Evolutionary conservation across 2,329 filamentous ascomycete genomes (phyloP).

Genomic region (Fusarium concolor): DNA sequence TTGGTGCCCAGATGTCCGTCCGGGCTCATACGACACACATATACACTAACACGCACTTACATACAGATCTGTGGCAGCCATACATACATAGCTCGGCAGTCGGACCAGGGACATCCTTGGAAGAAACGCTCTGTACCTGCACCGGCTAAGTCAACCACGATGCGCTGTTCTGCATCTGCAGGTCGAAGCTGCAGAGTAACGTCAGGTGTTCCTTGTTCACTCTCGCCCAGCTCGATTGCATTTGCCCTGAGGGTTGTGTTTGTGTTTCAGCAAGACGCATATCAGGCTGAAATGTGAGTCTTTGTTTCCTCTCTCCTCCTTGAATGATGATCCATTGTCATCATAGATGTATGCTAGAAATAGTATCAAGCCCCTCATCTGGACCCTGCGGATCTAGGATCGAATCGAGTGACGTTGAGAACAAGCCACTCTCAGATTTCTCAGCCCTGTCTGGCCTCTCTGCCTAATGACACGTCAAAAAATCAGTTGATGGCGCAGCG

Average conservation of each 20-base stretch:
- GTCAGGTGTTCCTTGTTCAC: background rate
- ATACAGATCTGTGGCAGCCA: constrained; percentile 9
- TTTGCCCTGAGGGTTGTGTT: background rate
- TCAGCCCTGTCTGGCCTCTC: constrained; percentile 31
- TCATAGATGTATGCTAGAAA: background rate
- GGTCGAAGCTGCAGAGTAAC: constrained; percentile 16
- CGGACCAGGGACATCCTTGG: constrained; percentile 30
- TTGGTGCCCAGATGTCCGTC: constrained; percentile 1
- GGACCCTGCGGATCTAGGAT: constrained; percentile 25
- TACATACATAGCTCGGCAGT: constrained; percentile 16
- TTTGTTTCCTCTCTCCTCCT: constrained; percentile 10
- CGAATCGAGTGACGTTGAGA: constrained; percentile 25
- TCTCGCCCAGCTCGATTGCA: background rate
- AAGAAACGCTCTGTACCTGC: constrained; percentile 29
- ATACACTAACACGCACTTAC: background rate
- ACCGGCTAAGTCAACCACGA: constrained; percentile 23
- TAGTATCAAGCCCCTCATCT: constrained; percentile 10
- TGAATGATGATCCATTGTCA: background rate
- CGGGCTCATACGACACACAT: constrained; percentile 1
- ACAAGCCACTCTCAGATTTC: background rate
- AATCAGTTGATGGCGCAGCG: constrained; percentile 20
- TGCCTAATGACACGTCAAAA: constrained; percentile 34
- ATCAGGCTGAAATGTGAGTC: background rate
- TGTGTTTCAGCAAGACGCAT: constrained; percentile 13
- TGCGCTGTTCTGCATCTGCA: constrained; percentile 29